Evolutionary conservation across 1,284 basidiomycete genomes (phyloP).

Genomic region (Melampsora abietis-canadensis): DNA sequence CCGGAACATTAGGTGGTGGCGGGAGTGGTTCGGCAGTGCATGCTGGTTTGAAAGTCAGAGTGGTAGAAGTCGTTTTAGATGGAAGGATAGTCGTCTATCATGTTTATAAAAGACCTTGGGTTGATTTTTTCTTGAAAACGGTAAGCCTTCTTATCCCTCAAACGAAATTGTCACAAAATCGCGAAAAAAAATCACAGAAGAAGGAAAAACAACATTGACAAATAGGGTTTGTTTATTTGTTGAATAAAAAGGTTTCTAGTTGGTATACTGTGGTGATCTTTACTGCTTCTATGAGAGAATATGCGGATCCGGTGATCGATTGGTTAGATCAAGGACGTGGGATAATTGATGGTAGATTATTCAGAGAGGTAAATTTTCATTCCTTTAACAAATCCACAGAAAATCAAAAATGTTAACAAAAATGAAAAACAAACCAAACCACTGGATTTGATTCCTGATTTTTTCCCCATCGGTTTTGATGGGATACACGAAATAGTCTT

Average conservation of each 20-base stretch:
- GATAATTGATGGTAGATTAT: constrained; percentile 80
- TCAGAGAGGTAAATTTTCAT: constrained; percentile 73
- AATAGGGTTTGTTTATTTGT: constrained; percentile 54
- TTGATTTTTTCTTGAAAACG: constrained; percentile 90
- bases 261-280: constrained; percentile 99
- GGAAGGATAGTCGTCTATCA: constrained; percentile 89
- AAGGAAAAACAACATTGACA: constrained; percentile 64
- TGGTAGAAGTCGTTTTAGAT: constrained; percentile 90
- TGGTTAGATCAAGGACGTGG: constrained; percentile 90
- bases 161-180: no score
- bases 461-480: constrained; percentile 6
- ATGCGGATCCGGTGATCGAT: constrained; percentile 98
- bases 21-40: constrained; percentile 46
- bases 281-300: constrained; percentile 97
- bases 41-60: constrained; percentile 68
- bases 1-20: constrained; percentile 9
- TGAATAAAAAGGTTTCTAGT: constrained; percentile 70
- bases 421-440: not conserved
- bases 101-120: constrained; percentile 96
- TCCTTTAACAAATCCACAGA: not conserved
- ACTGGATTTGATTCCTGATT: not conserved
- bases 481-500: constrained; percentile 63
- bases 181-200: no score
- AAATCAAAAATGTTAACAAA: no score
- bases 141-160: constrained; percentile 62